phyloP scores from a whole-genome alignment of 78 protist species.

The Paratrimastix pyriformis region DNA sequence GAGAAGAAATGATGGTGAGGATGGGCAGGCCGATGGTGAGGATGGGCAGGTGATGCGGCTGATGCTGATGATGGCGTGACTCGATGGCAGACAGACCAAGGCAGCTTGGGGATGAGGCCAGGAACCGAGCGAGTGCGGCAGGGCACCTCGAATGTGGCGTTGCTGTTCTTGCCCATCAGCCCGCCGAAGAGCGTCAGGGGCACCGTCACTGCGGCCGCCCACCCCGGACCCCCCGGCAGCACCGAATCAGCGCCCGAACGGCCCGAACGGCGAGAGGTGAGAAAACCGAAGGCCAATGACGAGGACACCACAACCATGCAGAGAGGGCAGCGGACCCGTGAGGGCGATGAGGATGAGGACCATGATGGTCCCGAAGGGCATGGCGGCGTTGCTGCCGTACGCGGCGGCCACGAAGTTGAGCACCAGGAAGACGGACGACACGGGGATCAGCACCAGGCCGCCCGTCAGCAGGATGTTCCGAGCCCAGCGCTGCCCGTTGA shows the following conservation, averaged over 20 bases:
- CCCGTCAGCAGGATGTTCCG: constrained; percentile 77
- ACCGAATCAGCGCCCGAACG: too few relatives aligned
- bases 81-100: constrained; percentile 57
- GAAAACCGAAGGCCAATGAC: too few relatives aligned
- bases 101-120: constrained; percentile 80
- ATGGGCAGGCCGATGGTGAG: too few relatives aligned
- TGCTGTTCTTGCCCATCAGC: constrained; percentile 63
- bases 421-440: constrained; percentile 52
- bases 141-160: constrained; percentile 71
- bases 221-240: too few relatives aligned
- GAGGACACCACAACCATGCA: too few relatives aligned
- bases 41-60: too few relatives aligned
- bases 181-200: constrained; percentile 88
- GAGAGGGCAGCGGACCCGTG: too few relatives aligned
- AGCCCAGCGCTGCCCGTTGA: constrained; percentile 81
- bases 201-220: too few relatives aligned
- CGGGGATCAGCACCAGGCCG: constrained; percentile 58
- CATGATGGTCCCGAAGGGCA: constrained; percentile 70
- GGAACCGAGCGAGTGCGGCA: constrained; percentile 69
- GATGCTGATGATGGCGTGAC: too few relatives aligned
- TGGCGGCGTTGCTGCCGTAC: constrained; percentile 69
- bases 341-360: constrained; percentile 56
- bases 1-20: neutral
- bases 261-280: too few relatives aligned
- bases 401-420: constrained; percentile 63